A percentile compares a stretch with the other conserved stretches of the same genome.
These are phyloP conservation scores for Auriscalpium microsporum DNA, from an alignment of 768 basidiomycete genomes.

Conservation along the genomic window DNA sequence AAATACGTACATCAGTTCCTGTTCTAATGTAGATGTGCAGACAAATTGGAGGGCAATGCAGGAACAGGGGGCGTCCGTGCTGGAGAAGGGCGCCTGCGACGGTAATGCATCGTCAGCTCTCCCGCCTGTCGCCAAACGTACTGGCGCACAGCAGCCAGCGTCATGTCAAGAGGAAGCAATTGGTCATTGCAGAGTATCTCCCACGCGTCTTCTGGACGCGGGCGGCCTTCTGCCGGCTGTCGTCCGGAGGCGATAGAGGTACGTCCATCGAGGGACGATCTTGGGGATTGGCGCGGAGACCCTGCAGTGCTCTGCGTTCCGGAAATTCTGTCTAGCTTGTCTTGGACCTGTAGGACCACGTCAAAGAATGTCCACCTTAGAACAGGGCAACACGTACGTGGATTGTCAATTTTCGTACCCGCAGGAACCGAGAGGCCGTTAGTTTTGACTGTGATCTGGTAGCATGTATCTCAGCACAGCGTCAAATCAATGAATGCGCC, in stretches of 20 bases:
- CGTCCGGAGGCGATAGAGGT: constrained; percentile 14
- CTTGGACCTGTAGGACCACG: constrained; percentile 53
- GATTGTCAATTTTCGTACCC: constrained; percentile 73
- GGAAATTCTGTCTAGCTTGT: constrained; percentile 63
- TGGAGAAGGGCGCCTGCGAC: constrained; percentile 24
- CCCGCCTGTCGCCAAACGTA: constrained; percentile 75
- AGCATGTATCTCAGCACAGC: background rate
- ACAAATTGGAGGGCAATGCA: background rate
- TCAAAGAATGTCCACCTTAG: background rate
- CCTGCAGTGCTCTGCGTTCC: constrained; percentile 21
- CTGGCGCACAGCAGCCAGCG: constrained; percentile 83
- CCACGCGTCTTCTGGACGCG: constrained; percentile 51
- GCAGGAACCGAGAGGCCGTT: constrained; percentile 78
- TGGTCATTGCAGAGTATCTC: constrained; percentile 86
- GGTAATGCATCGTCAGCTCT: constrained; percentile 73
- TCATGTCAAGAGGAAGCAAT: constrained; percentile 81
- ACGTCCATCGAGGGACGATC: constrained; percentile 9
- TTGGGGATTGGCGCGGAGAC: constrained; percentile 22
- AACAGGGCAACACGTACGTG: constrained; percentile 49
- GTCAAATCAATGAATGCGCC: background rate
- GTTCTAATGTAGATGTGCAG: no score
- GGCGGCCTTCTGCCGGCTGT: constrained; percentile 22
- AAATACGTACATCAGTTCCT: no score
- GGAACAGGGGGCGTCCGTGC: background rate
- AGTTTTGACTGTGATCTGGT: constrained; percentile 73